Percentiles rank a stretch among this genome's conserved stretches.
Evolutionary conservation across 2,329 filamentous ascomycete genomes (phyloP).

Genomic region (Xylariaceae sp.): DNA sequence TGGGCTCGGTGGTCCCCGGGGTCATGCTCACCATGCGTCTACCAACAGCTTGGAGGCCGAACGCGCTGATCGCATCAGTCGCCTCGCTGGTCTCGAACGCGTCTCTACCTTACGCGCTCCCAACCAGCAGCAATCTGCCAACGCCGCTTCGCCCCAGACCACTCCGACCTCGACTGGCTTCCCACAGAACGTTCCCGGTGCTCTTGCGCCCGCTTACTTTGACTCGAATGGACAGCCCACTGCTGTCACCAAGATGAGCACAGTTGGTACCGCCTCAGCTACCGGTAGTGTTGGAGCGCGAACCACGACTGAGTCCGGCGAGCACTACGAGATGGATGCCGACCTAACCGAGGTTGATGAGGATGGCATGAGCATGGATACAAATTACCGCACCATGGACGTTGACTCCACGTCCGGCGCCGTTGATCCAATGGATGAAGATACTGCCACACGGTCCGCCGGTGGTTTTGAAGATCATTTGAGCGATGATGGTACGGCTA

Average conservation of each 20-base stretch:
- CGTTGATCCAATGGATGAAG: conserved; percentile 32
- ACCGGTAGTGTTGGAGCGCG: conserved; percentile 72
- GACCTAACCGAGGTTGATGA: conserved; percentile 55
- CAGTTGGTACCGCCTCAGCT: conserved; percentile 84
- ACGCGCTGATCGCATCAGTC: conserved; percentile 90
- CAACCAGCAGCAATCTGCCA: conserved; percentile 25
- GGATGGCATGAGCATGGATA: conserved; percentile 68
- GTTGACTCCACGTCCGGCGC: conserved; percentile 39
- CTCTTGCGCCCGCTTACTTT: conserved; percentile 68
- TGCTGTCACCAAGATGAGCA: conserved; percentile 74
- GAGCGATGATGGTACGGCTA: conserved; percentile 80
- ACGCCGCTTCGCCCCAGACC: conserved; percentile 43
- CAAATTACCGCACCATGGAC: conserved; percentile 54
- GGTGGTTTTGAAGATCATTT: conserved; percentile 64
- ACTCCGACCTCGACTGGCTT: conserved; percentile 47
- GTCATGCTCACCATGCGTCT: conserved; percentile 56
- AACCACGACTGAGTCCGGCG: conserved; percentile 46
- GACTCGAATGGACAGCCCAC: conserved; percentile 68
- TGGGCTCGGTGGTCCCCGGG: conserved; percentile 45
- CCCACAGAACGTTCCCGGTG: conserved; percentile 33
- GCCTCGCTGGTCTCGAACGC: conserved; percentile 84
- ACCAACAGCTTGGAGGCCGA: conserved; percentile 81
- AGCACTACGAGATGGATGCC: conserved; percentile 37
- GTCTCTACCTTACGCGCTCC: conserved; percentile 69
- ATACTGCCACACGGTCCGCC: conserved; percentile 40